phyloP scores from a whole-genome alignment of 192 early-diverging fungal genomes.

The Chytriomyces confervae region DNA sequence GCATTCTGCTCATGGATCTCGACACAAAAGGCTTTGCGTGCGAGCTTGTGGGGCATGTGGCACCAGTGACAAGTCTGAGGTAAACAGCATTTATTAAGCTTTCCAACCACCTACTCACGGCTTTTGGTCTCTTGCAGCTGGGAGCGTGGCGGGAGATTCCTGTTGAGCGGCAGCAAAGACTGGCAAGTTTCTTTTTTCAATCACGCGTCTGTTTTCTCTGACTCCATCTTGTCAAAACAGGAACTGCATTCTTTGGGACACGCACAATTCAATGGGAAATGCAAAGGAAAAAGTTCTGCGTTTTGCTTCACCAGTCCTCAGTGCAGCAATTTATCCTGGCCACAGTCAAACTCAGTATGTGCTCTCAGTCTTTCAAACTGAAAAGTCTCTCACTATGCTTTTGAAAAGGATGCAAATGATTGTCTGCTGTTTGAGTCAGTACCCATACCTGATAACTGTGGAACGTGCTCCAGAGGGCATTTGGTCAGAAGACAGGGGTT shows the following conservation, averaged over 20 bases:
- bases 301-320: conserved; percentile 73
- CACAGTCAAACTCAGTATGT: conserved; percentile 39
- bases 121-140: background rate
- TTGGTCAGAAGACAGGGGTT: background rate
- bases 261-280: conserved; percentile 36
- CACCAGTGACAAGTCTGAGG: conserved; percentile 78
- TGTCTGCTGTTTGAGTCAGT: conserved; percentile 30
- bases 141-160: background rate
- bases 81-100: conserved; percentile 28
- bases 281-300: conserved; percentile 55
- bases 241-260: conserved; percentile 89
- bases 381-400: too few species aligned
- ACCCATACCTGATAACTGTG: conserved; percentile 28
- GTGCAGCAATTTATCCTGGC: conserved; percentile 80
- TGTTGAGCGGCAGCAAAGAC: conserved; percentile 1
- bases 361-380: background rate
- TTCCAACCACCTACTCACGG: background rate
- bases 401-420: conserved; percentile 36
- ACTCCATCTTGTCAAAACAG: conserved; percentile 81
- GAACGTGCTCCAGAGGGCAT: background rate
- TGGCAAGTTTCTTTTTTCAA: conserved; percentile 4
- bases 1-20: conserved; percentile 85
- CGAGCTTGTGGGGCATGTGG: conserved; percentile 77
- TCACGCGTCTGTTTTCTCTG: conserved; percentile 41
- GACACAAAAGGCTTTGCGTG: conserved; percentile 79